A percentile compares a stretch with the other conserved stretches of the same genome.
Evolutionary conservation across 148 eudicot genomes (phyloP).

Genomic region (Cornus suecica): DNA sequence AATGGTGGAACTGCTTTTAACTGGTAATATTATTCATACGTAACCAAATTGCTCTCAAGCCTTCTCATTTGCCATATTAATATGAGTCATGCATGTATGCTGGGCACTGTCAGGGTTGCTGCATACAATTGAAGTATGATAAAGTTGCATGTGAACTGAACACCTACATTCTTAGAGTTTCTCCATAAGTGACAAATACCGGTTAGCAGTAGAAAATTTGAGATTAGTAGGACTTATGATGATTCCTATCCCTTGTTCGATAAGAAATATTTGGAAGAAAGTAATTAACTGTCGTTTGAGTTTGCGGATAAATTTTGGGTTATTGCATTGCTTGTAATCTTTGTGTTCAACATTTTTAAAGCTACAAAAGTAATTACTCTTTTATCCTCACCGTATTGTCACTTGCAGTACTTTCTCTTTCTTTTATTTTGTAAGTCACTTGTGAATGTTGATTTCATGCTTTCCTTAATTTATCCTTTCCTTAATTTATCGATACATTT

Average conservation of each 20-base stretch:
- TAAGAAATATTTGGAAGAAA: neutral
- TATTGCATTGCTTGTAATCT: neutral
- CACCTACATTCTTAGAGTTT: too few species aligned
- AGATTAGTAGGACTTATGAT: neutral
- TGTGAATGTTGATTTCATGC: neutral
- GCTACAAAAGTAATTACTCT: neutral
- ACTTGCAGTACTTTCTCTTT: neutral
- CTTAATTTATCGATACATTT: neutral
- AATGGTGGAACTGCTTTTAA: too few species aligned
- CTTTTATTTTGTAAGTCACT: neutral
- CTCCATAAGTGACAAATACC: too few species aligned
- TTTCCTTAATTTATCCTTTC: neutral
- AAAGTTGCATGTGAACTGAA: too few species aligned
- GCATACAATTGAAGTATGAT: too few species aligned
- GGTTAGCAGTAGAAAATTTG: too few species aligned
- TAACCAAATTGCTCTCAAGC: too few species aligned
- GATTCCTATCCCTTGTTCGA: neutral
- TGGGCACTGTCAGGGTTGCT: too few species aligned
- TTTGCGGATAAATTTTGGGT: neutral
- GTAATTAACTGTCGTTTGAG: neutral
- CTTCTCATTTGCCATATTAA: too few species aligned
- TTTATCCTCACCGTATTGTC: neutral
- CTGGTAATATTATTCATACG: too few species aligned
- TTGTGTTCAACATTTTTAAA: neutral
- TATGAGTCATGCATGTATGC: too few species aligned